These are phyloP conservation scores for Cunninghamia lanceolata DNA, from an alignment of 75 land plant genomes.

Conservation along the genomic window DNA sequence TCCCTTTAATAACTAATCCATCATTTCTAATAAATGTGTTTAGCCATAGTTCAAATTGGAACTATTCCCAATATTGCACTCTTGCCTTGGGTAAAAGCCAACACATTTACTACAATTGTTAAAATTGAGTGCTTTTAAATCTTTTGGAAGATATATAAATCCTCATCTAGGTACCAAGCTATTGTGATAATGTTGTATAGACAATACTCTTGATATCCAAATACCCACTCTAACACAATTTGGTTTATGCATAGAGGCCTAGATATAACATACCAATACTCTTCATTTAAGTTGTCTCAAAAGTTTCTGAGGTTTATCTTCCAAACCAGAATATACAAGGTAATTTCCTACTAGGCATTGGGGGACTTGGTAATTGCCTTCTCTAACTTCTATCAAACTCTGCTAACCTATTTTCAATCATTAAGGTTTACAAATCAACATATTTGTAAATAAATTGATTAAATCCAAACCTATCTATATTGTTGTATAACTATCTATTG, in stretches of 20 bases:
- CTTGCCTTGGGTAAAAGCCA: background rate
- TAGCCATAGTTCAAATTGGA: background rate
- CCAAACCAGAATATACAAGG: background rate
- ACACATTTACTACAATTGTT: background rate
- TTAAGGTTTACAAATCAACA: background rate
- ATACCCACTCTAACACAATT: background rate
- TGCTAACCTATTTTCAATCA: background rate
- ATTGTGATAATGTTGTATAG: background rate
- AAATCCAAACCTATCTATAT: background rate
- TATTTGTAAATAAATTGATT: background rate
- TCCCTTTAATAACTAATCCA: background rate
- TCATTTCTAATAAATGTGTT: background rate
- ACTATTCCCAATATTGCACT: background rate
- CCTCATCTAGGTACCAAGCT: background rate
- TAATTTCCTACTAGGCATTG: background rate
- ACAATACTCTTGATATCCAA: background rate
- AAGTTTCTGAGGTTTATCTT: background rate
- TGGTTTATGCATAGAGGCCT: background rate
- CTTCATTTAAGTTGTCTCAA: background rate
- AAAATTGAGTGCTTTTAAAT: background rate
- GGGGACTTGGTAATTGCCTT: background rate
- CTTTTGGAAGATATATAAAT: background rate
- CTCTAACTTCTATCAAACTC: background rate
- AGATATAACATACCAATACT: background rate
- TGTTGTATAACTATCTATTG: background rate